Evolutionary conservation across 371 early-diverging fungal species (phyloP).

Genomic region (Mucor irregularis): DNA sequence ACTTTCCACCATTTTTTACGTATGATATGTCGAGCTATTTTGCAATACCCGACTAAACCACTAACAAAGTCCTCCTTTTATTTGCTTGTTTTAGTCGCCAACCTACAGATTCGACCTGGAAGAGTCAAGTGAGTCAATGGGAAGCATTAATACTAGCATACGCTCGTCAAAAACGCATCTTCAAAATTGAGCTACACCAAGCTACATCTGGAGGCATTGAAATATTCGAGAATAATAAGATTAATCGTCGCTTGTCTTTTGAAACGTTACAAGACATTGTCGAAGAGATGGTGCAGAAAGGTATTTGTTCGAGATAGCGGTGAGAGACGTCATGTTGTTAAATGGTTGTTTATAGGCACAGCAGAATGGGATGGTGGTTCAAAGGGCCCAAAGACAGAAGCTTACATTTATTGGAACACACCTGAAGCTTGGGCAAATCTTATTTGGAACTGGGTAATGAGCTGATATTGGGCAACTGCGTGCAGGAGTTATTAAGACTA

Average conservation of each 20-base stretch:
- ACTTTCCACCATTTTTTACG: conserved; percentile 92
- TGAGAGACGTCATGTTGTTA: not conserved
- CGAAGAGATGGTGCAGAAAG: conserved; percentile 74
- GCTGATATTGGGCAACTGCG: not conserved
- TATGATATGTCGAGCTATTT: conserved; percentile 26
- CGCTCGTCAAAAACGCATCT: conserved; percentile 63
- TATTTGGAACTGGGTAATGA: conserved; percentile 78
- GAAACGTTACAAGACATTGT: conserved; percentile 68
- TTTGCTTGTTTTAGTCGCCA: conserved; percentile 70
- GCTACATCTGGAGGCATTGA: conserved; percentile 48
- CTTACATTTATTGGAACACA: conserved; percentile 82
- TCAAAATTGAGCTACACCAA: conserved; percentile 66
- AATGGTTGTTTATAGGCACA: conserved; percentile 41
- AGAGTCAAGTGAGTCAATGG: conserved; percentile 82
- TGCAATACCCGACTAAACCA: no score
- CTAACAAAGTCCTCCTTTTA: not conserved
- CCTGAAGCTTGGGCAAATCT: conserved; percentile 88
- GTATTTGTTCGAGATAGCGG: conserved; percentile 22
- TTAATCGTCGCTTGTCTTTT: conserved; percentile 61
- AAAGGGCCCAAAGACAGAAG: conserved; percentile 54
- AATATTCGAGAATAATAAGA: conserved; percentile 68
- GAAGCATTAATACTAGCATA: conserved; percentile 72
- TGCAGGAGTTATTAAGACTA: no score
- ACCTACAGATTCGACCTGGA: conserved; percentile 81
- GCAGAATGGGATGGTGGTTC: conserved; percentile 75